Evolutionary conservation across 495 filamentous ascomycete species (phyloP).

Genomic region (Annulohypoxylon maeteangense): DNA sequence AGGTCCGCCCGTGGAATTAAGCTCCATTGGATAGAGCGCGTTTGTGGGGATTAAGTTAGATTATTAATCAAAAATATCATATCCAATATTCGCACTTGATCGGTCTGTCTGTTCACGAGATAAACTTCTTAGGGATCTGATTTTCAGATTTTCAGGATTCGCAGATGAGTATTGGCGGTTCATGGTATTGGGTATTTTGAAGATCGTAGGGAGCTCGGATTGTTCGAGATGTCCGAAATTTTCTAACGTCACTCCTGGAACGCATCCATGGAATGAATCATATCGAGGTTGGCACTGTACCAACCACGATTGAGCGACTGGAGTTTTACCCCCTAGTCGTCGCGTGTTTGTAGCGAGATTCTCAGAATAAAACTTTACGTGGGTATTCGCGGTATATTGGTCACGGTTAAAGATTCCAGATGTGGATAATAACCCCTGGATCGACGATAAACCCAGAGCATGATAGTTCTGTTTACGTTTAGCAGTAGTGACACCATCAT

Average conservation of each 20-base stretch:
- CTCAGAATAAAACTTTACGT: background rate
- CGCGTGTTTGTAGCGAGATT: background rate
- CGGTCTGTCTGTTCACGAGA: background rate
- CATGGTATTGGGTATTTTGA: conserved; percentile 5
- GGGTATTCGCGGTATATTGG: background rate
- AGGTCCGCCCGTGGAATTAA: background rate
- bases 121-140: background rate
- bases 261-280: background rate
- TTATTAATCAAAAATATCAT: conserved; percentile 2
- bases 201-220: background rate
- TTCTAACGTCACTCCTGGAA: background rate
- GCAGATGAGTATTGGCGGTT: background rate
- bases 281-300: background rate
- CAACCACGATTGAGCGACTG: background rate
- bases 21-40: background rate
- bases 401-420: background rate
- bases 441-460: background rate
- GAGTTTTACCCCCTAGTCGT: background rate
- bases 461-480: background rate
- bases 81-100: background rate
- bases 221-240: background rate
- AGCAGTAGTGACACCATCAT: background rate
- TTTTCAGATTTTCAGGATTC: background rate
- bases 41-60: background rate
- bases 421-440: background rate